phyloP scores from a whole-genome alignment of 1,284 basidiomycete species.

The Puccinia hordei region DNA sequence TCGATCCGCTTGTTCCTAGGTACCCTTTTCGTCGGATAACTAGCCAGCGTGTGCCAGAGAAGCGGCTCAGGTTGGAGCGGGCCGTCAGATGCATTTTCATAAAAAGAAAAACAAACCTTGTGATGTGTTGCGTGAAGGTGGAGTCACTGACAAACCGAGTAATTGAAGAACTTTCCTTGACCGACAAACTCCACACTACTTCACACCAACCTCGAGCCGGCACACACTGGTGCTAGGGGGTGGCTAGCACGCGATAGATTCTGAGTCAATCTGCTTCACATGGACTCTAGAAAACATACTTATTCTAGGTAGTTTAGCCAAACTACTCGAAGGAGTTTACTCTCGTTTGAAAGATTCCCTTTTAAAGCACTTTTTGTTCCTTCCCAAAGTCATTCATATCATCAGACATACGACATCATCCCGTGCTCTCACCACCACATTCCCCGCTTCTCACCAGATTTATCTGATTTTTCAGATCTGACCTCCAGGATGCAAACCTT shows the following conservation, averaged over 20 bases:
- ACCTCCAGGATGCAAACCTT: neutral
- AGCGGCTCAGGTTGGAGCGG: neutral
- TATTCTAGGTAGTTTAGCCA: neutral
- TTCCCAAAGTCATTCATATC: neutral
- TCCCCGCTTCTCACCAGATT: neutral
- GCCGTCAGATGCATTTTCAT: neutral
- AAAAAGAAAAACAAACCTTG: neutral
- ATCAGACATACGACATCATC: neutral
- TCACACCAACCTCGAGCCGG: neutral
- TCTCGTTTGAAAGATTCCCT: neutral
- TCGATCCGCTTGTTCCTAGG: no score
- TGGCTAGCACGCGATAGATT: conserved; percentile 23
- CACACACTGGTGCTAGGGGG: conserved; percentile 11
- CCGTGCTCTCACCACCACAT: neutral
- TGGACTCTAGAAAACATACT: neutral
- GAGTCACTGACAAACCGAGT: neutral
- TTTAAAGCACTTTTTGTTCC: neutral
- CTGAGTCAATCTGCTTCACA: conserved; percentile 24
- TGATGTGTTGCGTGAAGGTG: neutral
- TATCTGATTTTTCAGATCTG: neutral
- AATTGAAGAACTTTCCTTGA: conserved; percentile 8
- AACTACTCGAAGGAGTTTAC: neutral
- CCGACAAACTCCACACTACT: conserved; percentile 3
- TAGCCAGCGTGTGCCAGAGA: neutral
- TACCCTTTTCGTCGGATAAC: neutral